Conservation (phyloP, 768 basidiomycete genomes). For the Lanmaoa pseudosensibilis region DNA sequence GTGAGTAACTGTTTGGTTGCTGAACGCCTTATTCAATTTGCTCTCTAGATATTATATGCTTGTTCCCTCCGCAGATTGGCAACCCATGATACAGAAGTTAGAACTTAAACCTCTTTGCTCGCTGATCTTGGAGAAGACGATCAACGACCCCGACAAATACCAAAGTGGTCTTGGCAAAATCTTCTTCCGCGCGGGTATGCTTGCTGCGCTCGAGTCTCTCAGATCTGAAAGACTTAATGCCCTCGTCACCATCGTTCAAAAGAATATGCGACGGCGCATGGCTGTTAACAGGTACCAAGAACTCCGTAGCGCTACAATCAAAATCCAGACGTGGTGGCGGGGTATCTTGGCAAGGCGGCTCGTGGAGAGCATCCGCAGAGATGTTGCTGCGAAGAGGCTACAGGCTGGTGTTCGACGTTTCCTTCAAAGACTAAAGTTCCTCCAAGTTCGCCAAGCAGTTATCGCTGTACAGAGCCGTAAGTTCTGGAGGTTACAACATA, state of each 20-base stretch:
- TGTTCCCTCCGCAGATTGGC: slow-evolving; percentile 83
- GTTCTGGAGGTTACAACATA: slow-evolving; percentile 34
- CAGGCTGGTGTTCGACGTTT: slow-evolving; percentile 74
- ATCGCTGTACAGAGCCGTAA: slow-evolving; percentile 81
- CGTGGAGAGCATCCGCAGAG: slow-evolving; percentile 67
- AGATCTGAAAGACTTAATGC: slow-evolving; percentile 85
- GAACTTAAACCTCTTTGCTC: slow-evolving; percentile 81
- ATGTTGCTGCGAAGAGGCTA: slow-evolving; percentile 72
- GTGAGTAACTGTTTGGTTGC: slow-evolving; percentile 44
- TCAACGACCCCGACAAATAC: slow-evolving; percentile 94
- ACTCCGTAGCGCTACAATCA: slow-evolving; percentile 72
- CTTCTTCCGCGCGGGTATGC: slow-evolving; percentile 99
- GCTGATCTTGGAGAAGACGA: slow-evolving; percentile 79
- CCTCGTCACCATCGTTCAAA: slow-evolving; percentile 94
- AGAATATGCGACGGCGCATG: slow-evolving; percentile 90
- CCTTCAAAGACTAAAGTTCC: slow-evolving; percentile 70
- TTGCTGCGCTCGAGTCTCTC: slow-evolving; percentile 89
- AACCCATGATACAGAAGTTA: slow-evolving; percentile 76
- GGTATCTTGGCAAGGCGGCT: slow-evolving; percentile 75
- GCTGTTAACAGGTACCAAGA: slow-evolving; percentile 77
- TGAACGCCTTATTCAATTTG: slow-evolving; percentile 19
- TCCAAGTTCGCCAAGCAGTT: slow-evolving; percentile 59
- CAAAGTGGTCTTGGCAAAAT: slow-evolving; percentile 97
- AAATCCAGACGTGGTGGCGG: slow-evolving; percentile 93
- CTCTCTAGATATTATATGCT: slow-evolving; percentile 91